These are phyloP conservation scores for Spinellus fusiger DNA, from an alignment of 192 early-diverging fungal species.

Conservation along the genomic window DNA sequence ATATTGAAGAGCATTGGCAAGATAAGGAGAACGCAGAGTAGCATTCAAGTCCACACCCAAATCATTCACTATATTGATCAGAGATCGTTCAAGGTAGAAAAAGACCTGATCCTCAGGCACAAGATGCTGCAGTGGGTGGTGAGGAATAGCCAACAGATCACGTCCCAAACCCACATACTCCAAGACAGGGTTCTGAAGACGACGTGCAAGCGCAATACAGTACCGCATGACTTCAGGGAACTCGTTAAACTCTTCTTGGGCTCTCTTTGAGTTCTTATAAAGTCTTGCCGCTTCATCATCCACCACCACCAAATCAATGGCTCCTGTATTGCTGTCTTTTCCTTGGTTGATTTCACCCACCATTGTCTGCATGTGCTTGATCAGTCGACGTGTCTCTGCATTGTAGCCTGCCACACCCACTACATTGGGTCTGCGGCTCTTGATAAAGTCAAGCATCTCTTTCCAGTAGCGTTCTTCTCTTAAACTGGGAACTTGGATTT, in stretches of 20 bases:
- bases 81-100: constrained; percentile 70
- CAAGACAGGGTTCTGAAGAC: constrained; percentile 74
- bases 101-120: constrained; percentile 62
- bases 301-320: constrained; percentile 61
- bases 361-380: constrained; percentile 57
- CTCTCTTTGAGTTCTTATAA: constrained; percentile 73
- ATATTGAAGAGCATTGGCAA: constrained; percentile 71
- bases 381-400: constrained; percentile 66
- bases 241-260: constrained; percentile 64
- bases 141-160: constrained; percentile 56
- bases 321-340: not conserved
- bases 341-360: constrained; percentile 44
- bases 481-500: constrained; percentile 57
- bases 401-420: constrained; percentile 79
- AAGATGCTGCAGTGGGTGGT: constrained; percentile 73
- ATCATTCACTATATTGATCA: constrained; percentile 80
- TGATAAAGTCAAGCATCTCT: constrained; percentile 52
- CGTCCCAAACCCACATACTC: constrained; percentile 76
- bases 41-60: constrained; percentile 90
- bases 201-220: constrained; percentile 77
- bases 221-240: constrained; percentile 71
- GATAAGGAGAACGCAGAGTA: constrained; percentile 60
- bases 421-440: constrained; percentile 62
- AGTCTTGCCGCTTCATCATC: constrained; percentile 87
- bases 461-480: constrained; percentile 37